These are phyloP conservation scores for Aspergillus sergii DNA, from an alignment of 2,329 filamentous ascomycete genomes.

Conservation along the genomic window DNA sequence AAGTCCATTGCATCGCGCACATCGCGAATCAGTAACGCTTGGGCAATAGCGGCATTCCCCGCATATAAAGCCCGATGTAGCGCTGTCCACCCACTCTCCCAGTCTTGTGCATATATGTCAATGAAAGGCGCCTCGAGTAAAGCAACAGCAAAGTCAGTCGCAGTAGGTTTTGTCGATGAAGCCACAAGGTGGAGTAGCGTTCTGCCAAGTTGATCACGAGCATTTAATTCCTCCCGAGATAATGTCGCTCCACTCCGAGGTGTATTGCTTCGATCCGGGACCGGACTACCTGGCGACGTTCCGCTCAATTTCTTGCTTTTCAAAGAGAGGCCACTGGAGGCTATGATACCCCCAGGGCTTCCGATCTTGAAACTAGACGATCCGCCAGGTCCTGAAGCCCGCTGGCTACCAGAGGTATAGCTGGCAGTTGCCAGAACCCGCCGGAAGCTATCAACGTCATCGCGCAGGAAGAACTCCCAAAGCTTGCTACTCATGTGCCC, in stretches of 20 bases:
- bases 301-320: constrained; percentile 51
- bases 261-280: constrained; percentile 39
- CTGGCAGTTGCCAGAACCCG: constrained; percentile 77
- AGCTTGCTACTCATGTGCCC: constrained; percentile 91
- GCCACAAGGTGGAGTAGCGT: constrained; percentile 84
- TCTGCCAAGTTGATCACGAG: constrained; percentile 76
- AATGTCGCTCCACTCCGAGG: constrained; percentile 38
- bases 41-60: constrained; percentile 84
- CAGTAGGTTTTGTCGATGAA: constrained; percentile 70
- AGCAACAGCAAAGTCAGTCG: constrained; percentile 73
- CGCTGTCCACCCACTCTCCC: constrained; percentile 93
- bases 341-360: constrained; percentile 32
- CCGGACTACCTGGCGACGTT: constrained; percentile 51
- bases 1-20: constrained; percentile 66
- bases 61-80: constrained; percentile 88
- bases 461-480: constrained; percentile 95
- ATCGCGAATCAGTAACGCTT: constrained; percentile 78
- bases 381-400: constrained; percentile 29
- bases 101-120: constrained; percentile 84
- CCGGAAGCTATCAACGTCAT: constrained; percentile 95
- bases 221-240: constrained; percentile 74
- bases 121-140: constrained; percentile 79
- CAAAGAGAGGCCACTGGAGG: constrained; percentile 41
- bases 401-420: constrained; percentile 47
- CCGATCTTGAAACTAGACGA: constrained; percentile 29